Conservation (phyloP, 768 basidiomycete genomes). For the Udeniomyces megalosporus region DNA sequence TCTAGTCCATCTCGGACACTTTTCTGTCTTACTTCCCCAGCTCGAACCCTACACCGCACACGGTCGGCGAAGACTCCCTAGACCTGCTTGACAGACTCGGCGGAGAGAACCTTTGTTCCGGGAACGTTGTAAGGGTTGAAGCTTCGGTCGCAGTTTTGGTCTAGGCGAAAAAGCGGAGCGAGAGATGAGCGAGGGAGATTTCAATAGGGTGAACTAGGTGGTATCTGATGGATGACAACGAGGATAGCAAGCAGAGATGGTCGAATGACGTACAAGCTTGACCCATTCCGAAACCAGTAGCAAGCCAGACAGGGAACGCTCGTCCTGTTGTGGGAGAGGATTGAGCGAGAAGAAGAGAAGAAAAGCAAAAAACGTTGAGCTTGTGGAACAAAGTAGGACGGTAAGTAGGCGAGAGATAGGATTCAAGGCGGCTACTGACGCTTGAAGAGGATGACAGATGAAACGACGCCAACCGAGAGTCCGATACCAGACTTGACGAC, state of each 20-base stretch:
- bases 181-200: background rate
- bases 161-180: constrained; percentile 35
- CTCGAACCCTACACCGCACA: too few species aligned
- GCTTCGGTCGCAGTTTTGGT: constrained; percentile 59
- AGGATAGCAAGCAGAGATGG: background rate
- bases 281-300: constrained; percentile 73
- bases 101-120: constrained; percentile 53
- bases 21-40: too few species aligned
- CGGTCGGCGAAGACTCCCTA: too few species aligned
- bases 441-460: constrained; percentile 78
- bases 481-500: constrained; percentile 80
- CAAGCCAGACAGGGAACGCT: constrained; percentile 75
- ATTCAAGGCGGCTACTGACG: constrained; percentile 41
- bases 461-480: constrained; percentile 72
- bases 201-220: background rate
- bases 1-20: too few species aligned
- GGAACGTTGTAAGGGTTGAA: constrained; percentile 83
- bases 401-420: background rate
- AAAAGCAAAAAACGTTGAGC: background rate
- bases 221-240: background rate
- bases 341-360: background rate
- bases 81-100: constrained; percentile 10
- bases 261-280: constrained; percentile 39
- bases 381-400: background rate
- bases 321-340: constrained; percentile 42